Base-by-base conservation (phyloP, 768 basidiomycete genomes). In the Mycena amicta region DNA sequence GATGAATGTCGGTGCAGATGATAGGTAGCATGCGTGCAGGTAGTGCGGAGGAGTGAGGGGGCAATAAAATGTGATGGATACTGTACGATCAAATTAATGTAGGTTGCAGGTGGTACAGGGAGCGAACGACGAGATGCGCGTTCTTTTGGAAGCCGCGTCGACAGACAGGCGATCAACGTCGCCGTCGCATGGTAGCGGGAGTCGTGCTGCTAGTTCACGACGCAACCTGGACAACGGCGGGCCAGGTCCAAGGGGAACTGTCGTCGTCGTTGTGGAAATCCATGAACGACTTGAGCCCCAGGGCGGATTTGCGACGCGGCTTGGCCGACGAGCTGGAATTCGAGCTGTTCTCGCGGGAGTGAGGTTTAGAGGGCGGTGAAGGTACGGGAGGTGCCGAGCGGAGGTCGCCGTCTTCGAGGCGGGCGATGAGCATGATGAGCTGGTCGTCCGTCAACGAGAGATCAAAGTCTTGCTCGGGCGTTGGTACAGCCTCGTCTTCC, bases 221-320 rank as follows among this genome's bases (percentile, higher is more conserved):
- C 23, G 62, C 56, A 50, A 82, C 73, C 71, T 82, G 80, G 66
- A 82, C 74, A 61, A 82, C 76, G 68, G 78, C 78, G 52, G 77
- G 74, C 81, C 80, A 82, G 60, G 75, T 26, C 64, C 75, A 72
- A 18, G 71, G 68, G 39, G 72, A 66, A 16, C 59, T 51, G 50
- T 75, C 73, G 25, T 77, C 76, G 47, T 81, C 78, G 60, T 73
- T 58, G 50, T 60, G 73, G 59, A 82, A 68, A 63, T 82, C 80
- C 61, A 82, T 81, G 59, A 82, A 82, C 52, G 78, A 80, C 49
- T 71, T 72, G 26, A 83, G 68, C 2, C 74, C 74, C 37, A 80
- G 74, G 67, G 78, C 73, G n/a, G 81, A 77, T 45, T 75, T 70
- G 52, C 77, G 68, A 22, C 79, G 71, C 47, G 71, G 73, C 55